Evolutionary conservation across 352 stramenopile species (phyloP).

Genomic region (Phytopythium kandeliae): DNA sequence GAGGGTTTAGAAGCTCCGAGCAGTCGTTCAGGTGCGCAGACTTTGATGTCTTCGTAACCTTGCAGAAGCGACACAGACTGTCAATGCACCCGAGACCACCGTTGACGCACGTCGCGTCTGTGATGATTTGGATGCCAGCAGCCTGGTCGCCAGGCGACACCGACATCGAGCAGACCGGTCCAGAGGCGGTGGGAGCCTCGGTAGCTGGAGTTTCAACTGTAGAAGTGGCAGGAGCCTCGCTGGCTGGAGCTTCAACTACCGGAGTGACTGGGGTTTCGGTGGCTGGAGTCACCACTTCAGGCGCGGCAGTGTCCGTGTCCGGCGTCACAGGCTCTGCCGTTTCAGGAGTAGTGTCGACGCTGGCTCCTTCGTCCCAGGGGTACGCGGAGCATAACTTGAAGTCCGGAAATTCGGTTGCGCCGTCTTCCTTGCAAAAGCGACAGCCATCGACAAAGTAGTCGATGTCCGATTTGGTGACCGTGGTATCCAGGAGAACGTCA

Average conservation of each 20-base stretch:
- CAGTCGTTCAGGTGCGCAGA: conserved; percentile 2
- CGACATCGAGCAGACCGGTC: not conserved
- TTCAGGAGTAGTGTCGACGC: not conserved
- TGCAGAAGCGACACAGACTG: conserved; percentile 37
- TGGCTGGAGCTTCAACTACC: not conserved
- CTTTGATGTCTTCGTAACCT: conserved; percentile 1
- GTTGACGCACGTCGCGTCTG: conserved; percentile 17
- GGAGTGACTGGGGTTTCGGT: not conserved
- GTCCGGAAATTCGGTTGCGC: conserved; percentile 14
- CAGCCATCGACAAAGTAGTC: conserved; percentile 25
- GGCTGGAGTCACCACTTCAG: not conserved
- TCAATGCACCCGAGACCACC: conserved; percentile 32
- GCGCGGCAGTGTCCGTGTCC: not conserved
- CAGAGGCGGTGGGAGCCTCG: no score
- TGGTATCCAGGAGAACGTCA: conserved; percentile 16
- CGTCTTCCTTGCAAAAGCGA: conserved; percentile 23
- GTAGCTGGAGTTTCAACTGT: no score
- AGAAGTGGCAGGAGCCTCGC: not conserved
- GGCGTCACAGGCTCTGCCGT: not conserved
- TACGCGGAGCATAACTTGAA: conserved; percentile 15
- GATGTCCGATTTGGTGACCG: conserved; percentile 17
- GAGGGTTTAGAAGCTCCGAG: not conserved
- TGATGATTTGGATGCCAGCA: conserved; percentile 18
- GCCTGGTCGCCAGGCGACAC: conserved; percentile 19
- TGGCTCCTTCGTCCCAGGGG: conserved; percentile 1